Evolutionary conservation across 2,329 filamentous ascomycete species (phyloP).

Genomic region (Triangularia setosa): DNA sequence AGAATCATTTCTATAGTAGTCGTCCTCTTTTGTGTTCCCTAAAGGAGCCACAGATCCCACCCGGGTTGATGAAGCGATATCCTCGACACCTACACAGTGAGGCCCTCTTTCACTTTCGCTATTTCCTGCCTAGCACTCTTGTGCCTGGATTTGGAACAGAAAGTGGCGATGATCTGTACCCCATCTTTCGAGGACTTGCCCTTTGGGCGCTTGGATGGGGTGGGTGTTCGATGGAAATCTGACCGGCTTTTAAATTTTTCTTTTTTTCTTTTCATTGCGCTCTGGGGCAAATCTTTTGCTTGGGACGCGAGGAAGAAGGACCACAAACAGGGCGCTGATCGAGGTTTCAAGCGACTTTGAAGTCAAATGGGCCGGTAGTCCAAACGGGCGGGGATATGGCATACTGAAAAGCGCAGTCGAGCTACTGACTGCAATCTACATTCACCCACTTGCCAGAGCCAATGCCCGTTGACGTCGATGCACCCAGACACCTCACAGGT

Average conservation of each 20-base stretch:
- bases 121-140: conserved; percentile 41
- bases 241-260: conserved; percentile 60
- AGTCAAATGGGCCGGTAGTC: too few relatives aligned
- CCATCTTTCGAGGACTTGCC: conserved; percentile 60
- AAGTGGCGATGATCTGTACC: conserved; percentile 94
- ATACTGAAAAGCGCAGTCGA: too few relatives aligned
- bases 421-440: too few relatives aligned
- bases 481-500: not conserved
- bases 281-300: conserved; percentile 37
- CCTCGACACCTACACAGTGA: conserved; percentile 84
- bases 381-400: too few relatives aligned
- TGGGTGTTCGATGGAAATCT: conserved; percentile 84
- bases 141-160: conserved; percentile 60
- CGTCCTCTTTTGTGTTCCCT: conserved; percentile 86
- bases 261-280: conserved; percentile 55
- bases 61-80: conserved; percentile 89
- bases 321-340: not conserved
- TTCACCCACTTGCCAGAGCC: not conserved
- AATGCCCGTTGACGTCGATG: not conserved
- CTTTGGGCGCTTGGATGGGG: conserved; percentile 73
- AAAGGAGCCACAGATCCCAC: conserved; percentile 90
- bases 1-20: conserved; percentile 99
- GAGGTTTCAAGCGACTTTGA: too few relatives aligned
- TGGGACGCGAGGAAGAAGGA: conserved; percentile 50
- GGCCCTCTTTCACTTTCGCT: conserved; percentile 57